phyloP scores from a whole-genome alignment of 352 stramenopile genomes.

The Phytophthora capsici region DNA sequence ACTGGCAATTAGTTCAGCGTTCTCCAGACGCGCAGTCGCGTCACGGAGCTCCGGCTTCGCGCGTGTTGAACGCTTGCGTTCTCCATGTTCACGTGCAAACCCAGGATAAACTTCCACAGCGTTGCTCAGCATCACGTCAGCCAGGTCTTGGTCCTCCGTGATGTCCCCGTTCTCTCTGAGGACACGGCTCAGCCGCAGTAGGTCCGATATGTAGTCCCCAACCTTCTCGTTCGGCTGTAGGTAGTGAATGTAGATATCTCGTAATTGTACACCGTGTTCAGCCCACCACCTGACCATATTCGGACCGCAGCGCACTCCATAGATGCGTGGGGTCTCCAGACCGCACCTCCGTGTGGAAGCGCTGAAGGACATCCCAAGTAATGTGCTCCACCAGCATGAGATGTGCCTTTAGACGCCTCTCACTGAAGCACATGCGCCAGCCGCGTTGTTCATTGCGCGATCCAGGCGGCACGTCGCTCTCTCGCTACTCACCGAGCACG shows the following conservation, averaged over 20 bases:
- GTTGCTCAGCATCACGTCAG: background rate
- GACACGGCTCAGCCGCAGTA: background rate
- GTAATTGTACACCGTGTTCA: background rate
- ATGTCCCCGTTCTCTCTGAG: background rate
- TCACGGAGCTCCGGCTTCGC: background rate
- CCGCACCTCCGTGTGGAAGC: background rate
- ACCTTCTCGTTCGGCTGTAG: background rate
- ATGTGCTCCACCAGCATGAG: slow-evolving; percentile 1
- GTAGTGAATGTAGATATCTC: background rate
- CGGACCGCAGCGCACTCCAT: background rate
- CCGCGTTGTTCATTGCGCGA: background rate
- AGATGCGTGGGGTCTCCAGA: background rate
- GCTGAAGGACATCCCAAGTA: background rate
- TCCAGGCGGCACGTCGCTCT: background rate
- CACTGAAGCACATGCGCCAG: background rate
- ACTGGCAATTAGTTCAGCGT: background rate
- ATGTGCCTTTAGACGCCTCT: background rate
- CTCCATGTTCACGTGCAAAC: background rate
- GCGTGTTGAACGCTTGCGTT: background rate
- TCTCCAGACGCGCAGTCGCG: background rate
- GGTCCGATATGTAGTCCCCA: background rate
- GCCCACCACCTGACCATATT: background rate
- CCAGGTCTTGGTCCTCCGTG: background rate
- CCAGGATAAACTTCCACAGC: background rate
- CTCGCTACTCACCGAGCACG: background rate